Percentiles rank a stretch among this genome's conserved stretches.
Conservation (phyloP, 208 protist species). For the Vickermania ingenoplastis region DNA sequence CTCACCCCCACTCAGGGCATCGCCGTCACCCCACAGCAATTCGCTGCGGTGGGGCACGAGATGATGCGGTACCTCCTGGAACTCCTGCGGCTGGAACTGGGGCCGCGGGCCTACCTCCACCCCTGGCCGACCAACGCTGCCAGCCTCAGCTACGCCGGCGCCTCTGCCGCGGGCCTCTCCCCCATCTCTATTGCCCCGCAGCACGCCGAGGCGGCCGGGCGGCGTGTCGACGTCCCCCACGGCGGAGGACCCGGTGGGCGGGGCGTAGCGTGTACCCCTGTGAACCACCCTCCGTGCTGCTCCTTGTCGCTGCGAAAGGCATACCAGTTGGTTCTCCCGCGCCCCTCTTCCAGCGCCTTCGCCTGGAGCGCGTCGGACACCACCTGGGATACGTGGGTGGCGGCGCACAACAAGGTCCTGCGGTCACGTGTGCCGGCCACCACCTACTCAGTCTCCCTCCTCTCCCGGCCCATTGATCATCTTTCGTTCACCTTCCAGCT, state of each 20-base stretch:
- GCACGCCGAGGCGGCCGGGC: not conserved
- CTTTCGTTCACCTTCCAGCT: constrained; percentile 54
- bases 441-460: constrained; percentile 53
- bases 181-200: not conserved
- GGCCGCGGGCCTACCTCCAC: not conserved
- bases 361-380: constrained; percentile 2
- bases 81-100: not conserved
- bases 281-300: no score
- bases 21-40: not conserved
- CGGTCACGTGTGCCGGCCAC: constrained; percentile 21
- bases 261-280: no score
- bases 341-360: not conserved
- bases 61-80: not conserved
- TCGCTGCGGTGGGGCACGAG: not conserved
- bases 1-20: no score
- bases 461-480: constrained; percentile 32
- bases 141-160: not conserved
- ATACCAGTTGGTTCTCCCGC: not conserved
- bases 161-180: not conserved
- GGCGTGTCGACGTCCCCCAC: no score
- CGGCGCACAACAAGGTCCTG: constrained; percentile 41
- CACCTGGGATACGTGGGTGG: constrained; percentile 43
- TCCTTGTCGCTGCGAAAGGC: not conserved
- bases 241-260: no score
- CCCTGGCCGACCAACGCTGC: not conserved